phyloP scores from a whole-genome alignment of 1,284 basidiomycete genomes.

The Salmacisia buchloeana region DNA sequence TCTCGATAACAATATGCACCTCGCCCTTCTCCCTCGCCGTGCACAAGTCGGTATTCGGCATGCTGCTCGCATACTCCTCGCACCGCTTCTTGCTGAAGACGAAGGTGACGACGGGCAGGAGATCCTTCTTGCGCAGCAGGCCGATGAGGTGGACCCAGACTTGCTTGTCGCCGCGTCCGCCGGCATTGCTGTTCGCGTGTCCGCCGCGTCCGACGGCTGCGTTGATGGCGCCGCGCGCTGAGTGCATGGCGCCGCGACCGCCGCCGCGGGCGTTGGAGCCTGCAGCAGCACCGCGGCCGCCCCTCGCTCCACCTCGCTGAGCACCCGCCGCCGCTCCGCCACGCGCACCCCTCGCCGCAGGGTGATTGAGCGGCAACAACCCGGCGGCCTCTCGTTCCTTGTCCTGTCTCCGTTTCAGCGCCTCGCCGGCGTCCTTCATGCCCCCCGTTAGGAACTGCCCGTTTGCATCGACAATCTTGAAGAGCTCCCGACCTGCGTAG shows the following conservation, averaged over 20 bases:
- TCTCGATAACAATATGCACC: constrained; percentile 88
- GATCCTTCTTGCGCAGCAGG: constrained; percentile 73
- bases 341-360: background rate
- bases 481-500: constrained; percentile 82
- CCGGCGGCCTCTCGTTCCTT: constrained; percentile 92
- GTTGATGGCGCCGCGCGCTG: constrained; percentile 19
- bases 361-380: constrained; percentile 58
- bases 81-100: constrained; percentile 95
- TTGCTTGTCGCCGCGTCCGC: constrained; percentile 61
- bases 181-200: background rate
- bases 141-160: constrained; percentile 89
- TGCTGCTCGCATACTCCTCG: constrained; percentile 86
- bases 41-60: constrained; percentile 83
- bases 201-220: constrained; percentile 18
- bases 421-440: constrained; percentile 75
- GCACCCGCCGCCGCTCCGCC: constrained; percentile 10
- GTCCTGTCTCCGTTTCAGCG: constrained; percentile 86
- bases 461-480: constrained; percentile 84
- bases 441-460: constrained; percentile 61
- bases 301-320: constrained; percentile 53
- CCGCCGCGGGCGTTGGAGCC: constrained; percentile 57
- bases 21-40: constrained; percentile 86
- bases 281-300: constrained; percentile 64
- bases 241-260: constrained; percentile 44
- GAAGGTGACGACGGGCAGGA: constrained; percentile 93